Evolutionary conservation across 371 early-diverging fungal genomes (phyloP), one percentile per base, ranked within the genome.

Genomic region (Choanephora cucurbitarum): DNA sequence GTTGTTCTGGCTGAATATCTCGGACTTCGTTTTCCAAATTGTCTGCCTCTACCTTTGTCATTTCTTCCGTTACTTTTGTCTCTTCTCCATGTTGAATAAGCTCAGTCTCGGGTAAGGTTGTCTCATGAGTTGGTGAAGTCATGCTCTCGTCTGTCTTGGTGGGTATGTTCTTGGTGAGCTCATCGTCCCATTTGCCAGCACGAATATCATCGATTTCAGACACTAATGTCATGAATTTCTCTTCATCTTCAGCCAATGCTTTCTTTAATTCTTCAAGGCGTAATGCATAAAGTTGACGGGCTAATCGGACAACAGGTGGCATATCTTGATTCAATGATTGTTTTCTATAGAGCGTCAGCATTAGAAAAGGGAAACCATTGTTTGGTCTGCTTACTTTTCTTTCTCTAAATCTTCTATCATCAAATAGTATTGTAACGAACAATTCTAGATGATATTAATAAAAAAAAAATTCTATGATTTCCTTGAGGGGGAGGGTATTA

Each of bases 131-230:
- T 2, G 28, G 28, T 28, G 7, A 7, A 28, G 28, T 28, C 28
- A 28, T 28, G 7, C 7, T 32, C 33, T 18, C 8, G n/a, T n/a
- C 13, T 22, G 42, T 23, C 28, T 37, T 31, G 46, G 40, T 5
- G 0, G 47, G 53, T 3, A 13, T 44, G 1, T 19, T 28, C 21
- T 21, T 13, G 0, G 14, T 48, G 41, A 85, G 54, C 47, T 73
- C 73, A 19, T 52, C 52, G 28, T 84, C 84, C 84, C 82, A 84
- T 70, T 80, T 81, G 14, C 86, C 86, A 24, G 69, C 69, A 22
- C 75, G 77, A 44, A 85, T 83, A 11, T 81, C 83, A 5, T 83
- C 81, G 37, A 85, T 74, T 40, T 85, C 86, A 17, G 72, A 66
- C 7, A 86, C 72, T 1, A 83, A 48, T 10, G 39, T 45, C 54